Evolutionary conservation across 2,329 filamentous ascomycete species (phyloP), one percentile per base, ranked within the genome.

Genomic region (Verticillium zaregamsianum): DNA sequence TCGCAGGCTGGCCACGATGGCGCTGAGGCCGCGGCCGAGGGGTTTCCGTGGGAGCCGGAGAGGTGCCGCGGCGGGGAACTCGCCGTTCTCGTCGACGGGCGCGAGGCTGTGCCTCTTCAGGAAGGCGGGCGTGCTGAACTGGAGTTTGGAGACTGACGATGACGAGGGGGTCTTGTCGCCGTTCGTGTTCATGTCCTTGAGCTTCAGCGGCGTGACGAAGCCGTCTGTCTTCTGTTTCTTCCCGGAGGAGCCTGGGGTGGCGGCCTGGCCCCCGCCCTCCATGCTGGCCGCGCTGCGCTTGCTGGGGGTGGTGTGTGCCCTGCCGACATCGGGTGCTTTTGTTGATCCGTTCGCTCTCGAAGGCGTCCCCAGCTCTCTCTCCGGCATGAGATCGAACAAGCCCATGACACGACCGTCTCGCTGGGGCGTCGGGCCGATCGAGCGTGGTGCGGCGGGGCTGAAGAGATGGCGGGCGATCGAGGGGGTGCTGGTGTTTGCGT

Each of bases 371-470:
- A 80, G 73, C 25, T 80, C 79, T 52, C 79, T 77, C 61, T 84
- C 80, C 31, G 79, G 77, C 8, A 92, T 76, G 12, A 90, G 76
- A 70, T 94, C 91, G 71, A 95, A 95, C 20, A 95, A 76, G 5
- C 91, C 90, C 2, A 95, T 80, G 1, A 93, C 88, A 23, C 86
- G 85, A 32, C 91, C 91, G 71, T 94, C 90, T 64, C 87, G 86
- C 69, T 94, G 91, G 3, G 91, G 91, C 14, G 91, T 95, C 1
- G 91, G 91, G 2, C 90, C 90, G 64, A 95, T 84, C 1, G 82
- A 84, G 5, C 84, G 86, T 2, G 85, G 84, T 12, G 82, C 79
- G 0, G 75, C 75, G 1, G 86, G 84, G 61, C 84, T 86, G 69
- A 89, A 89, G 6, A 89, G 77, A 62, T 82, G 86, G 33, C 86